Evolutionary conservation across 2,329 filamentous ascomycete species (phyloP).

Genomic region (Thermochaetoides dissita): DNA sequence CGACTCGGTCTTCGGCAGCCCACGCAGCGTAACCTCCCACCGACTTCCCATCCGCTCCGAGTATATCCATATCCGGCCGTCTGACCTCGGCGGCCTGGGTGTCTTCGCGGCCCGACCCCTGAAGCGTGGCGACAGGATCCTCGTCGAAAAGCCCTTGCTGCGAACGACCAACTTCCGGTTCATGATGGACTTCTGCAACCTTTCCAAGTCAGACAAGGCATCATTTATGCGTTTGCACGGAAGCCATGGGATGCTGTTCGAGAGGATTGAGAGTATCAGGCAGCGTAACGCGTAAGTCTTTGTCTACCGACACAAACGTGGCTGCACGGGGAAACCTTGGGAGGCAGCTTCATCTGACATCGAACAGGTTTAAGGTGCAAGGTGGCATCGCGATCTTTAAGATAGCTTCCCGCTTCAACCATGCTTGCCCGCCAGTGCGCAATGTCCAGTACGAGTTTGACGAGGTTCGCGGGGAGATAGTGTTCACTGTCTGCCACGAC

Average conservation of each 20-base stretch:
- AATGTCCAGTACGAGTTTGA: constrained; percentile 34
- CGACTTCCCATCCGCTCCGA: constrained; percentile 14
- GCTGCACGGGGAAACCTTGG: too few relatives aligned
- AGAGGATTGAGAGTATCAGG: constrained; percentile 26
- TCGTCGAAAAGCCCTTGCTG: constrained; percentile 32
- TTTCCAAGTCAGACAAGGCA: constrained; percentile 20
- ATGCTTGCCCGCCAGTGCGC: constrained; percentile 32
- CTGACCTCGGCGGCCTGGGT: constrained; percentile 30
- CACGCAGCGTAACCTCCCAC: neutral
- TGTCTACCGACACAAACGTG: neutral
- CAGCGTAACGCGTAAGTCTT: constrained; percentile 32
- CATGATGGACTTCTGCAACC: constrained; percentile 21
- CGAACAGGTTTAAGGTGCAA: constrained; percentile 15
- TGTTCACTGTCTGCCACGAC: constrained; percentile 25
- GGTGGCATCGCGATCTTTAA: constrained; percentile 29
- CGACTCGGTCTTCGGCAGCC: neutral
- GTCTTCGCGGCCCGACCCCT: constrained; percentile 31
- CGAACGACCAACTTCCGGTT: constrained; percentile 18
- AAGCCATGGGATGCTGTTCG: constrained; percentile 17
- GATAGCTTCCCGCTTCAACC: constrained; percentile 43
- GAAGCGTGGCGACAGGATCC: constrained; percentile 24
- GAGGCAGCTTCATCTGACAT: neutral
- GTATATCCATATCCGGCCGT: constrained; percentile 27
- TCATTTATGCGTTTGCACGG: constrained; percentile 26
- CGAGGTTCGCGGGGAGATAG: constrained; percentile 20